phyloP scores from a whole-genome alignment of 2,329 filamentous ascomycete species.

The Raffaelea deltoideospora region DNA sequence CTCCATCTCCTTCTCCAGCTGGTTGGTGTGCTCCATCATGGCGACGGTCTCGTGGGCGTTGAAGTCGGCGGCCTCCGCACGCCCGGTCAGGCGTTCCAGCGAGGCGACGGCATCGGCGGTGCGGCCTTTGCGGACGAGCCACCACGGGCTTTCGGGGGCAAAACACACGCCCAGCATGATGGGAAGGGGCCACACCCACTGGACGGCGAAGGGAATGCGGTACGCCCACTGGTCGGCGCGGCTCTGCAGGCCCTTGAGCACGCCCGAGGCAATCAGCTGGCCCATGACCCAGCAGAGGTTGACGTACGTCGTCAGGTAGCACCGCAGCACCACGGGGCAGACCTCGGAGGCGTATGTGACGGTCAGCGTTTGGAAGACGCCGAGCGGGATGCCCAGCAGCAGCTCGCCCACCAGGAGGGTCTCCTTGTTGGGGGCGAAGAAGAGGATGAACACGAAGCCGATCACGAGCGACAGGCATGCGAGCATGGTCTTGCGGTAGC shows the following conservation, averaged over 20 bases:
- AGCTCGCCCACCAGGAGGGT: conserved; percentile 34
- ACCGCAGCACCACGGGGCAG: conserved; percentile 24
- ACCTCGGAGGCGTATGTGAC: conserved; percentile 29
- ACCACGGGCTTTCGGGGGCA: conserved; percentile 18
- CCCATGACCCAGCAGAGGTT: conserved; percentile 27
- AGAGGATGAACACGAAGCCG: conserved; percentile 35
- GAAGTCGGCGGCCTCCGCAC: conserved; percentile 20
- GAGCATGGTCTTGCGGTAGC: conserved; percentile 35
- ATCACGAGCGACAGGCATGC: conserved; percentile 28
- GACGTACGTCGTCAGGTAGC: conserved; percentile 26
- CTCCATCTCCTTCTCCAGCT: conserved; percentile 32
- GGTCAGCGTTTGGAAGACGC: conserved; percentile 27
- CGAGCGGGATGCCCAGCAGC: conserved; percentile 24
- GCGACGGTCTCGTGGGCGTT: conserved; percentile 29
- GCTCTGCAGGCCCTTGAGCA: conserved; percentile 12
- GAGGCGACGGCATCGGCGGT: conserved; percentile 23
- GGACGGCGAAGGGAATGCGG: conserved; percentile 24
- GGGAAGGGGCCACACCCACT: conserved; percentile 26
- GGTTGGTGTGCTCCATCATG: conserved; percentile 42
- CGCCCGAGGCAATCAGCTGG: conserved; percentile 12
- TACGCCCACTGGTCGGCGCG: conserved; percentile 10
- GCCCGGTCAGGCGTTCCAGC: conserved; percentile 19
- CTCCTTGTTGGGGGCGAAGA: conserved; percentile 32
- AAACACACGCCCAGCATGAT: conserved; percentile 9
- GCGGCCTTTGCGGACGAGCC: conserved; percentile 28